These are phyloP conservation scores for Penicillium lividum DNA, from an alignment of 495 filamentous ascomycete genomes.

Conservation along the genomic window DNA sequence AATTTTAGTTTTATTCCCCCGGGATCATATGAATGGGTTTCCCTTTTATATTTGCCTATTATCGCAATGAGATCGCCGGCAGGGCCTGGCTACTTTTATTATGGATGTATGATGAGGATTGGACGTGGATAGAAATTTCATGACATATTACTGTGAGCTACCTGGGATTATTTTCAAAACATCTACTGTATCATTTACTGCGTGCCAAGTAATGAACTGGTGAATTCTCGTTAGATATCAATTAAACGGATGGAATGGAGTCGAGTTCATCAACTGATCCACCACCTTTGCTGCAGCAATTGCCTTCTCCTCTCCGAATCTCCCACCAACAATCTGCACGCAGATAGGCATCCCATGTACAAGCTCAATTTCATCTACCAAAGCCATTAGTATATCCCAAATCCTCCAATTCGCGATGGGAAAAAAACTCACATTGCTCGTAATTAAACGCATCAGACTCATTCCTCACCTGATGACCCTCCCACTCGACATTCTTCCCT, in stretches of 20 bases:
- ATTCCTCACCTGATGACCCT: conserved; percentile 32
- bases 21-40: conserved; percentile 1
- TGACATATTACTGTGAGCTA: conserved; percentile 2
- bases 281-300: conserved; percentile 45
- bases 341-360: conserved; percentile 52
- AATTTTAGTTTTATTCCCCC: conserved; percentile 54
- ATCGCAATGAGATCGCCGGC: conserved; percentile 15
- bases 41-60: conserved; percentile 7
- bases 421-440: conserved; percentile 34
- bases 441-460: conserved; percentile 43
- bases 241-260: conserved; percentile 16
- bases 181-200: no score
- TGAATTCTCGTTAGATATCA: neutral
- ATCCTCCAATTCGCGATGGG: neutral
- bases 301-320: conserved; percentile 47
- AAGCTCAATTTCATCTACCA: conserved; percentile 39
- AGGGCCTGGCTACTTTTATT: conserved; percentile 22
- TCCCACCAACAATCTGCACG: conserved; percentile 54
- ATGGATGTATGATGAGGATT: neutral
- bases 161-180: neutral
- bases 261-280: conserved; percentile 28
- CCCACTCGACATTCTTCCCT: conserved; percentile 20
- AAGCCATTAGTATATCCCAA: conserved; percentile 4
- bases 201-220: no score
- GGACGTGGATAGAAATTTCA: conserved; percentile 8